phyloP scores from a whole-genome alignment of 2,329 filamentous ascomycete genomes.

The Neofusicoccum kwambonambiense region DNA sequence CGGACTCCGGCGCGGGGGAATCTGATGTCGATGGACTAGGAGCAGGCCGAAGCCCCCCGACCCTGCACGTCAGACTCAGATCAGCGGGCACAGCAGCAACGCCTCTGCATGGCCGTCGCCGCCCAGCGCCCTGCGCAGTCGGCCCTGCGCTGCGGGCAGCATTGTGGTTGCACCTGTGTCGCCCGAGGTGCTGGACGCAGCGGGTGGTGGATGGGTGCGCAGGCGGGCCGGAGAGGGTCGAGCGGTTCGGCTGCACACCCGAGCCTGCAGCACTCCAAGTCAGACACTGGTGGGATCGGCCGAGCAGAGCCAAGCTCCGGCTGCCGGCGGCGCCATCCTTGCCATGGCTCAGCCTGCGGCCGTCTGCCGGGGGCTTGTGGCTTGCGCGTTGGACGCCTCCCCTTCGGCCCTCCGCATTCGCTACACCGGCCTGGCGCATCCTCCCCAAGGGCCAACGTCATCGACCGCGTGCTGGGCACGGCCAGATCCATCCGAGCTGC shows the following conservation, averaged over 20 bases:
- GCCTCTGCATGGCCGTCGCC: constrained; percentile 5
- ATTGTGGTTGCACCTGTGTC: neutral
- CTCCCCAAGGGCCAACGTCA: neutral
- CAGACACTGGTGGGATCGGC: neutral
- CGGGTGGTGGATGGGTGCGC: neutral
- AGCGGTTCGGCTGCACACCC: neutral
- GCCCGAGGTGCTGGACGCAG: neutral
- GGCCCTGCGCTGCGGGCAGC: neutral
- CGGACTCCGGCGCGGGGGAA: constrained; percentile 14
- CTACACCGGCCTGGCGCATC: neutral
- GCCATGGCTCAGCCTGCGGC: neutral
- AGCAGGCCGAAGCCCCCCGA: neutral
- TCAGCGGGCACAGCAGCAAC: constrained; percentile 10
- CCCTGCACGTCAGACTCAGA: constrained; percentile 13
- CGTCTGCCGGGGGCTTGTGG: neutral
- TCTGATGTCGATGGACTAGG: constrained; percentile 12
- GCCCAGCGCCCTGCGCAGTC: neutral
- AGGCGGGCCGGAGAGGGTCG: neutral
- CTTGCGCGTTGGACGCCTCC: constrained; percentile 6
- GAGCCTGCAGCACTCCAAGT: neutral
- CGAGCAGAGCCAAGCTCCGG: neutral
- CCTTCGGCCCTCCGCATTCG: constrained; percentile 1
- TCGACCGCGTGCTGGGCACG: neutral
- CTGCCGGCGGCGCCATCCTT: neutral
- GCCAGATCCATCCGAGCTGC: no score